phyloP scores from a whole-genome alignment of 805 yeast genomes.

The Hyphopichia homilentoma region DNA sequence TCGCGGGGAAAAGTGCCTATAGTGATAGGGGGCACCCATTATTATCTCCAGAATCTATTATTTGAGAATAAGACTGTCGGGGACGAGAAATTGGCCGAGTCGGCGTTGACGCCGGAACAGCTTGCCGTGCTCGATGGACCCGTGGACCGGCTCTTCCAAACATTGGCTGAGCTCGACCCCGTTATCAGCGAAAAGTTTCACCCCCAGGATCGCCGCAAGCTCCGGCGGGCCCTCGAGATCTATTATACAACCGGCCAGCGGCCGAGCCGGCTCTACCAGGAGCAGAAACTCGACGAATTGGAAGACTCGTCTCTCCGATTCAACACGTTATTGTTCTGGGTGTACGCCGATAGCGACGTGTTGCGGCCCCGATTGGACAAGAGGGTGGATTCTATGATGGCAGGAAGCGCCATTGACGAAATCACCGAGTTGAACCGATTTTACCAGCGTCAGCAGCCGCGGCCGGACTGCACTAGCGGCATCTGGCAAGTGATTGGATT shows the following conservation, averaged over 20 bases:
- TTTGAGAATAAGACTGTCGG: slow-evolving; percentile 65
- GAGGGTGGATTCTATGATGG: slow-evolving; percentile 83
- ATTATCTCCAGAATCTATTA: slow-evolving; percentile 75
- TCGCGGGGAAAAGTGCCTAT: slow-evolving; percentile 73
- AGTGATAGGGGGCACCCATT: slow-evolving; percentile 94
- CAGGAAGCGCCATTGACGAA: slow-evolving; percentile 66
- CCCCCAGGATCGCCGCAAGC: slow-evolving; percentile 81
- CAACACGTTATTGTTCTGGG: slow-evolving; percentile 75
- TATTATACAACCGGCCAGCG: slow-evolving; percentile 59
- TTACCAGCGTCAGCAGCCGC: slow-evolving; percentile 25
- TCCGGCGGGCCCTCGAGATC: slow-evolving; percentile 79
- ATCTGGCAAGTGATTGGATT: slow-evolving; percentile 95
- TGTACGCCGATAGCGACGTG: slow-evolving; percentile 59
- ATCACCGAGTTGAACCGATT: slow-evolving; percentile 53
- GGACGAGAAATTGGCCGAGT: slow-evolving; percentile 17
- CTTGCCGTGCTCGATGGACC: slow-evolving; percentile 51
- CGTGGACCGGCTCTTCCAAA: slow-evolving; percentile 44
- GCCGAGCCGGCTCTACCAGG: slow-evolving; percentile 68
- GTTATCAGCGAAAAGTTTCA: slow-evolving; percentile 76
- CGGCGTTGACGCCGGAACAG: slow-evolving; percentile 31
- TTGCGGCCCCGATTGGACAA: slow-evolving; percentile 64
- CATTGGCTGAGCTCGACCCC: slow-evolving; percentile 60
- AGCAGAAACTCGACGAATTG: slow-evolving; percentile 47
- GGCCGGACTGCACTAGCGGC: slow-evolving; percentile 63
- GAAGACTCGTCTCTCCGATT: slow-evolving; percentile 50